Base-by-base conservation (phyloP, 208 protist genomes). In the Trypanosoma grayi region DNA sequence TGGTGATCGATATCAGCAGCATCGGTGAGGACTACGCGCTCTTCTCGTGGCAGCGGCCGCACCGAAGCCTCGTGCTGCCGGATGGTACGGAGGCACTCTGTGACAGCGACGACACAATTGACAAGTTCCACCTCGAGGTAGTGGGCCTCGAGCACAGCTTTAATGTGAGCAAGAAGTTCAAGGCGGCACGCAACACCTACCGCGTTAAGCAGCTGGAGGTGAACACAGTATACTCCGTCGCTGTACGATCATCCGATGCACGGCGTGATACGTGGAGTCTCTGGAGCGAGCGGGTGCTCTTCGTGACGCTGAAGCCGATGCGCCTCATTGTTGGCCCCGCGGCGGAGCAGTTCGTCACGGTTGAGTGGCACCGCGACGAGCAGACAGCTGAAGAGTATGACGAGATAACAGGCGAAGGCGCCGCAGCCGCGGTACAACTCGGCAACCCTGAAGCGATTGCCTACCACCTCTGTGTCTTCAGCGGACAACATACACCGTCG, bases 401-500 rank as follows among this genome's bases (percentile, higher is more conserved):
- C 6, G 77, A 79, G 18, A 67, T 60, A 52, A 31, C 85, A 7
- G 70, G 77, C n/a, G 53, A 41, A 25, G 40, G 48, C 11, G 51
- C 7, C 33, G 51, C 20, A 25, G 30, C 56, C 4, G 20, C 66
- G 33, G 58, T 92, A 50, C 60, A 74, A 45, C 47, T 93, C 46
- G 85, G 85, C 61, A 75, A 83, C 47, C 77, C 85, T 24, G 81
- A 84, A 14, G 78, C 81, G 14, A 68, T 85, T 40, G 77, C 83
- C 22, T 94, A 90, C 51, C 87, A 96, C 48, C 44, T 94, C 25
- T 94, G 91, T 70, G 78, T 89, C 25, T 94, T 94, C 72, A 68
- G 74, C 65, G 74, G 60, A 16, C 61, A 92, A 39, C 64, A 83
- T 24, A 83, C 79, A 6, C 92, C 88, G 4, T 83, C 85, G 0